Evolutionary conservation across 495 filamentous ascomycete genomes (phyloP).

Genomic region (Sporormia fimetaria): DNA sequence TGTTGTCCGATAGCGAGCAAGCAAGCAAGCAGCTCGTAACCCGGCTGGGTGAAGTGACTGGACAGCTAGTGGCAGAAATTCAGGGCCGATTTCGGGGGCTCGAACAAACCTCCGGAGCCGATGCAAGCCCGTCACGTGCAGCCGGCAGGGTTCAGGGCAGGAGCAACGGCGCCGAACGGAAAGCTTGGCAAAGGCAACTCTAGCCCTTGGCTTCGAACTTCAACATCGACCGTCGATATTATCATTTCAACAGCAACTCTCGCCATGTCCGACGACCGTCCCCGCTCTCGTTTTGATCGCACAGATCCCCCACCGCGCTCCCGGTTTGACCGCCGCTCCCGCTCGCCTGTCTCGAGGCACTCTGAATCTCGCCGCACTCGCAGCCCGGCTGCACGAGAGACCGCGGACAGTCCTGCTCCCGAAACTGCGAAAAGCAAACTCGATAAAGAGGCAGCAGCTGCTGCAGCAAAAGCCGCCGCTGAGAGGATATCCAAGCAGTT

Average conservation of each 20-base stretch:
- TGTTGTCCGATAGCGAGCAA: no score
- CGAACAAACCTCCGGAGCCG: no score
- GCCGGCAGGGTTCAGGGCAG: no score
- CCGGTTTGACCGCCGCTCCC: slow-evolving; percentile 75
- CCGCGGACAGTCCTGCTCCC: slow-evolving; percentile 40
- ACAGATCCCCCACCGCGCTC: slow-evolving; percentile 61
- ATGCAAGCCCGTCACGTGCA: no score
- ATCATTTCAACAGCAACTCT: slow-evolving; percentile 18
- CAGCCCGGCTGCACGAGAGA: slow-evolving; percentile 57
- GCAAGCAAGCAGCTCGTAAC: not conserved
- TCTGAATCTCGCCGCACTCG: slow-evolving; percentile 57
- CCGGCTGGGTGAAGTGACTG: not conserved
- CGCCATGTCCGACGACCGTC: slow-evolving; percentile 70
- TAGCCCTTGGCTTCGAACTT: not conserved
- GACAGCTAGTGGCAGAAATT: not conserved
- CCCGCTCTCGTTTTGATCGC: slow-evolving; percentile 88
- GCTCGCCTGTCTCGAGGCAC: slow-evolving; percentile 60
- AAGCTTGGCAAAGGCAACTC: no score
- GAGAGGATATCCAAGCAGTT: slow-evolving; percentile 89
- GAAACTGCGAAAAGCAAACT: slow-evolving; percentile 36
- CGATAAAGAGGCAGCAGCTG: slow-evolving; percentile 66
- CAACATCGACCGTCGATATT: not conserved
- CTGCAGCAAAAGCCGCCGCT: slow-evolving; percentile 82
- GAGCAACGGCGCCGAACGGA: no score
- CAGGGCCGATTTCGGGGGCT: not conserved